phyloP scores from a whole-genome alignment of 2,329 filamentous ascomycete genomes.

The Corinectria fuckeliana region DNA sequence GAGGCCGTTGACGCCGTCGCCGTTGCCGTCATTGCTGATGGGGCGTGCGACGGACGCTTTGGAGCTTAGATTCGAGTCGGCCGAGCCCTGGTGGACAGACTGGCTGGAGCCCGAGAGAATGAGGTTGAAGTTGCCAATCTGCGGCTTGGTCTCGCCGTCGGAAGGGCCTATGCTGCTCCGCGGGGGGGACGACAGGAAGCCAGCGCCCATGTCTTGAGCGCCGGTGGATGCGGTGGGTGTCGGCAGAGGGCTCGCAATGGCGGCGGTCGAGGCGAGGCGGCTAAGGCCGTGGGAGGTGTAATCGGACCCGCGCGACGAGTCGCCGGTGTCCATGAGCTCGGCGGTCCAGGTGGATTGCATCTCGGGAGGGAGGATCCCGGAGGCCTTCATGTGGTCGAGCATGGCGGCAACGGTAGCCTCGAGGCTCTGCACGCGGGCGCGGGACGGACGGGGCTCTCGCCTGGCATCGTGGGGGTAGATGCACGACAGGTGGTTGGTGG shows the following conservation, averaged over 20 bases:
- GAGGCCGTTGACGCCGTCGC: slow-evolving; percentile 35
- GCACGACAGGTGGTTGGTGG: slow-evolving; percentile 37
- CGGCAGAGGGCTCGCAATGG: slow-evolving; percentile 38
- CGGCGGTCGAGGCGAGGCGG: slow-evolving; percentile 39
- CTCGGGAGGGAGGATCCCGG: slow-evolving; percentile 37
- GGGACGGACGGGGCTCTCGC: slow-evolving; percentile 41
- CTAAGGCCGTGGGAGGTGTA: slow-evolving; percentile 38
- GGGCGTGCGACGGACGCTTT: slow-evolving; percentile 31
- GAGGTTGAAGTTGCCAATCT: slow-evolving; percentile 33
- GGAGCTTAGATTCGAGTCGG: slow-evolving; percentile 17
- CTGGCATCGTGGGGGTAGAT: slow-evolving; percentile 45
- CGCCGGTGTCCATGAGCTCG: slow-evolving; percentile 36
- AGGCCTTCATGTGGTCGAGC: slow-evolving; percentile 44
- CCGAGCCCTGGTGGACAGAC: slow-evolving; percentile 19
- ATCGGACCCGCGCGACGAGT: slow-evolving; percentile 28
- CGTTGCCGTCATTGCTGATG: slow-evolving; percentile 39
- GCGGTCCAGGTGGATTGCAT: slow-evolving; percentile 38
- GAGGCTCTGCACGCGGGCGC: slow-evolving; percentile 40
- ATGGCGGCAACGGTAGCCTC: slow-evolving; percentile 40
- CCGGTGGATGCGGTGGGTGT: slow-evolving; percentile 35
- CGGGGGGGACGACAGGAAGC: slow-evolving; percentile 38
- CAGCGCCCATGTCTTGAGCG: slow-evolving; percentile 37
- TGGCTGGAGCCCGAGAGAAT: slow-evolving; percentile 29
- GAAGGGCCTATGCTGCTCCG: slow-evolving; percentile 37
- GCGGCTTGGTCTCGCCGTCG: slow-evolving; percentile 35